Evolutionary conservation across 2,329 filamentous ascomycete genomes (phyloP).

Genomic region (Septoria linicola): DNA sequence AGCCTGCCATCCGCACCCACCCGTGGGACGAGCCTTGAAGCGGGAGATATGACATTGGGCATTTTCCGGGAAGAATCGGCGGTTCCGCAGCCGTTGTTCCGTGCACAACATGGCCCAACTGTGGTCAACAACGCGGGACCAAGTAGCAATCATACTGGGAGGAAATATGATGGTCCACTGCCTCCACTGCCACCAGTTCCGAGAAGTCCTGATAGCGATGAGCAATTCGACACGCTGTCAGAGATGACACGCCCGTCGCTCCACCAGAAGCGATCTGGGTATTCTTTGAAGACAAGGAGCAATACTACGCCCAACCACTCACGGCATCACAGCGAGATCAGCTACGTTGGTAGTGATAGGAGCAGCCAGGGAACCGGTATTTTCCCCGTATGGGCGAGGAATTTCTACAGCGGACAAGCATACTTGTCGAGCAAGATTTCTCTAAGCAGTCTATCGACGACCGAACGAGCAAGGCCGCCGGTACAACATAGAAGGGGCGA

Average conservation of each 20-base stretch:
- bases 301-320: conserved; percentile 36
- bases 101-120: conserved; percentile 13
- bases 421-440: conserved; percentile 35
- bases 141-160: conserved; percentile 9
- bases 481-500: conserved; percentile 26
- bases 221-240: conserved; percentile 38
- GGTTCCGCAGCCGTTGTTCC: conserved; percentile 39
- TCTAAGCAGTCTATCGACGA: conserved; percentile 24
- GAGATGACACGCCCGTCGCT: conserved; percentile 36
- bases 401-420: conserved; percentile 37
- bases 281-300: conserved; percentile 34
- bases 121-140: conserved; percentile 6
- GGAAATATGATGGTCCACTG: conserved; percentile 33
- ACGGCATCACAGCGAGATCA: conserved; percentile 34
- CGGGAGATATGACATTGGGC: conserved; percentile 35
- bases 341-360: conserved; percentile 32
- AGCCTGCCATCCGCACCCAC: conserved; percentile 24
- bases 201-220: conserved; percentile 31
- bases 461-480: conserved; percentile 16
- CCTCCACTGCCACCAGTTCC: conserved; percentile 36
- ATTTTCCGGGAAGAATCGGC: conserved; percentile 36
- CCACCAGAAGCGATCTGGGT: conserved; percentile 38
- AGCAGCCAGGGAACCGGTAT: conserved; percentile 31
- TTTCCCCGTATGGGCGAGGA: conserved; percentile 40
- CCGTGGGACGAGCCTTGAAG: conserved; percentile 22